Evolutionary conservation across 495 filamentous ascomycete species (phyloP).

Genomic region (Penicillium coffeae): DNA sequence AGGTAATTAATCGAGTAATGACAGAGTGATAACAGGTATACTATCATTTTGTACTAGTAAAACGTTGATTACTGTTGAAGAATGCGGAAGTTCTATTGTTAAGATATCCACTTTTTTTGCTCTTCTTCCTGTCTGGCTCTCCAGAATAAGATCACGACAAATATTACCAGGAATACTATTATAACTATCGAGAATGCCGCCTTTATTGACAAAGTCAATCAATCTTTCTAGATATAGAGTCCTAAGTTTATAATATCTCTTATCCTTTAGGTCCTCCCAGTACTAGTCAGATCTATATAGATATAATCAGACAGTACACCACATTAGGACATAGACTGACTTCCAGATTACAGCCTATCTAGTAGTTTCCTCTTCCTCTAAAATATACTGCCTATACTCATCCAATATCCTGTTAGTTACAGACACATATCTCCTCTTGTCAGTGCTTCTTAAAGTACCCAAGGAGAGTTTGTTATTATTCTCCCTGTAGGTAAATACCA

Average conservation of each 20-base stretch:
- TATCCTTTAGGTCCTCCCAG: conserved; percentile 7
- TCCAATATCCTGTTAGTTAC: background rate
- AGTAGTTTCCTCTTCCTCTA: background rate
- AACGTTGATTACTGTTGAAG: conserved; percentile 8
- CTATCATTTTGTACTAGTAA: conserved; percentile 1
- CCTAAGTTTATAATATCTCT: conserved; percentile 13
- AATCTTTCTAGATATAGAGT: conserved; percentile 9
- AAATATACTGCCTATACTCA: background rate
- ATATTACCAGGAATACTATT: conserved; percentile 6
- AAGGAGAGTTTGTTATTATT: background rate
- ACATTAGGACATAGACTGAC: background rate
- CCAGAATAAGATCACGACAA: conserved; percentile 7
- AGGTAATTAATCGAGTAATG: conserved; percentile 2
- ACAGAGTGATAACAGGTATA: conserved; percentile 4
- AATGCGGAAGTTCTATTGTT: conserved; percentile 3
- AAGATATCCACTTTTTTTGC: conserved; percentile 4
- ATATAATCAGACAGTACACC: background rate
- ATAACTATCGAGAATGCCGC: conserved; percentile 6
- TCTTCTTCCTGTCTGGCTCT: conserved; percentile 10
- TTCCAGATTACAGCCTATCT: background rate
- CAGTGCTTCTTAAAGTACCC: background rate
- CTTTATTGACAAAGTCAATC: conserved; percentile 7
- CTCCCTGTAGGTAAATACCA: background rate
- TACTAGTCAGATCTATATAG: conserved; percentile 11
- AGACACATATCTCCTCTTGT: background rate